A percentile compares a stretch with the other conserved stretches of the same genome.
Conservation (phyloP, 2,329 filamentous ascomycete genomes). For the Talaromyces sp. region DNA sequence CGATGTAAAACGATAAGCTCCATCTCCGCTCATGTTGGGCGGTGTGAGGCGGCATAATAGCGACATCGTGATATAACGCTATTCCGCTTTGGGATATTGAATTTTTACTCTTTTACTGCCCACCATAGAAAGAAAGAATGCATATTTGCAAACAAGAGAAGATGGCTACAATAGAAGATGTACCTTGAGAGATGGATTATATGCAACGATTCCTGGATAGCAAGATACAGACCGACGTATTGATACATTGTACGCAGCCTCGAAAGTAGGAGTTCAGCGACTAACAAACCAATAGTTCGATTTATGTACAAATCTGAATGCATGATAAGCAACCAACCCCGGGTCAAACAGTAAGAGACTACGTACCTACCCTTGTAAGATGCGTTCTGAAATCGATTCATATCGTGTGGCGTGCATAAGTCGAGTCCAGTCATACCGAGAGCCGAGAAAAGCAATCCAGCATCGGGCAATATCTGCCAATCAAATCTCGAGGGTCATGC, state of each 20-base stretch:
- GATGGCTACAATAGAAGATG: no score
- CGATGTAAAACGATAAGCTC: conserved; percentile 9
- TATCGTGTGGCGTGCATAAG: conserved; percentile 1
- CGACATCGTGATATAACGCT: not conserved
- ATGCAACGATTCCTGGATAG: not conserved
- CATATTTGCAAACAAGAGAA: no score
- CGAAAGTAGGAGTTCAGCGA: not conserved
- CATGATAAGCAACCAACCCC: not conserved
- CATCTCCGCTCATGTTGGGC: not conserved
- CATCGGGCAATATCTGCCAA: not conserved
- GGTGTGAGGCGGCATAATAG: conserved; percentile 12
- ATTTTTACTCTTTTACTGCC: not conserved
- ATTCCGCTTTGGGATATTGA: not conserved
- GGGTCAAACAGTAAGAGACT: not conserved
- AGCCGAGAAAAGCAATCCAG: not conserved
- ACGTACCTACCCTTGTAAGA: not conserved
- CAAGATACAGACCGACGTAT: no score
- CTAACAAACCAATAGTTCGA: not conserved
- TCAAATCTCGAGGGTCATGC: not conserved
- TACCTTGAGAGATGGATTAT: not conserved
- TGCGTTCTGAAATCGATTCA: not conserved
- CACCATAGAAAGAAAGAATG: no score
- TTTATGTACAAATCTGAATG: not conserved
- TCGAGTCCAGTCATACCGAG: not conserved
- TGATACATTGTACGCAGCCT: no score